These are phyloP conservation scores for Ganoderma multipileum DNA, from an alignment of 1,284 basidiomycete species.

Conservation along the genomic window DNA sequence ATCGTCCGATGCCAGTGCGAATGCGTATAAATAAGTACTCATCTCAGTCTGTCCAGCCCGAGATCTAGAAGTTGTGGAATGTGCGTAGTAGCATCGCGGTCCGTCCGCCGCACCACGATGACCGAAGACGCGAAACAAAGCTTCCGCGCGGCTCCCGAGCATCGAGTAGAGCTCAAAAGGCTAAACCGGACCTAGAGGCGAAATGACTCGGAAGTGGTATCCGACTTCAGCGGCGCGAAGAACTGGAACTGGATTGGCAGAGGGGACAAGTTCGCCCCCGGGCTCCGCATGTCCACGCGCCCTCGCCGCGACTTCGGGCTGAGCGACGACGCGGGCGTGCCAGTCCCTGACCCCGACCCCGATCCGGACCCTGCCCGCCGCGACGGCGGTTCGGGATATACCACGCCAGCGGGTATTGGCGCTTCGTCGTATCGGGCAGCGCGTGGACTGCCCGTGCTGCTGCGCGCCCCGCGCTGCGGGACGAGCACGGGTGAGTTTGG, in stretches of 20 bases:
- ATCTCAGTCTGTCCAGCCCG: not conserved
- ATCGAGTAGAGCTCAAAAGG: not conserved
- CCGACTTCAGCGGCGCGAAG: conserved; percentile 20
- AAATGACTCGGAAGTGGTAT: conserved; percentile 17
- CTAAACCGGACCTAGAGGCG: not conserved
- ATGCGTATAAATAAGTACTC: conserved; percentile 1
- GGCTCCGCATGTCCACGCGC: conserved; percentile 23
- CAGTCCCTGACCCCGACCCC: not conserved
- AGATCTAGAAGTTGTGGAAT: not conserved
- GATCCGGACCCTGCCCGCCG: conserved; percentile 12
- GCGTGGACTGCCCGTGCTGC: conserved; percentile 15
- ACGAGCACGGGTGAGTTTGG: not conserved
- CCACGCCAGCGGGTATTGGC: conserved; percentile 29
- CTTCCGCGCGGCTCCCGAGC: not conserved
- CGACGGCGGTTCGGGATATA: conserved; percentile 32
- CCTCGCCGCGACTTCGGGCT: conserved; percentile 5
- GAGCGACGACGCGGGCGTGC: conserved; percentile 6
- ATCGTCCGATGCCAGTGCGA: not conserved
- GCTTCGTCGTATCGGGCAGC: conserved; percentile 30
- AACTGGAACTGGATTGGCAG: conserved; percentile 25
- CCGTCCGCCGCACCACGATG: not conserved
- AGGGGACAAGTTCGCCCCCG: conserved; percentile 26
- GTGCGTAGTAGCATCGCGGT: not conserved
- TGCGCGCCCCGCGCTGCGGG: conserved; percentile 13
- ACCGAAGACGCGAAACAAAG: not conserved